phyloP scores from a whole-genome alignment of 73 alveolate species.

The Paramecium tetraurelia region DNA sequence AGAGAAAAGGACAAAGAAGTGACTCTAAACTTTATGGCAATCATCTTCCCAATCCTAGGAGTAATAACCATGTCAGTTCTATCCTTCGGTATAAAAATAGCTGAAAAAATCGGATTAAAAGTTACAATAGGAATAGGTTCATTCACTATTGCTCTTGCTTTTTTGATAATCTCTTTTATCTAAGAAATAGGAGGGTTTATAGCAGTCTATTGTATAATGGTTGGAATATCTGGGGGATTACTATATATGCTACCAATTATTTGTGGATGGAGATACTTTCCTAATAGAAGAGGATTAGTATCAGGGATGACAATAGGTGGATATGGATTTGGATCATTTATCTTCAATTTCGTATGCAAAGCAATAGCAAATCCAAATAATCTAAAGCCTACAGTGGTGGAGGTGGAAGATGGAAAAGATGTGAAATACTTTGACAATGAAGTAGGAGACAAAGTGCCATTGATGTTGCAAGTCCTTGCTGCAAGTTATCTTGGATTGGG shows the following conservation, averaged over 20 bases:
- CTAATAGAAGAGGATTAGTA: conserved; percentile 59
- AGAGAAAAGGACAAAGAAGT: not conserved
- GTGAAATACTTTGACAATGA: conserved; percentile 16
- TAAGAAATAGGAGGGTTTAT: conserved; percentile 10
- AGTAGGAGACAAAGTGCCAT: conserved; percentile 21
- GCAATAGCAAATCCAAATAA: conserved; percentile 36
- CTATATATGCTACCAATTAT: conserved; percentile 56
- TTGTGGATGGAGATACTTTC: conserved; percentile 66
- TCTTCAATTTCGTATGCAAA: conserved; percentile 50
- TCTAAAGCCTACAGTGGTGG: not conserved
- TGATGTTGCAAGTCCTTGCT: not conserved
- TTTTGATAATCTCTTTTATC: not conserved
- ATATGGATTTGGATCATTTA: conserved; percentile 68
- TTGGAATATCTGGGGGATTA: conserved; percentile 56
- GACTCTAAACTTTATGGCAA: not conserved
- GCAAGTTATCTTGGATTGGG: not conserved
- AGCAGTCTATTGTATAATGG: conserved; percentile 15
- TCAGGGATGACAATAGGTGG: conserved; percentile 62
- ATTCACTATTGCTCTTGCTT: not conserved
- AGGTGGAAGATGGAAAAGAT: not conserved
- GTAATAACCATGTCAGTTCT: conserved; percentile 6
- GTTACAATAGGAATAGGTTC: not conserved
- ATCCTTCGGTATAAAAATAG: conserved; percentile 30
- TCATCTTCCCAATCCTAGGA: conserved; percentile 32
- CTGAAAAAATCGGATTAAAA: conserved; percentile 10